These are phyloP conservation scores for Plectosphaerella sp. DNA, from an alignment of 2,329 filamentous ascomycete species.

Conservation along the genomic window DNA sequence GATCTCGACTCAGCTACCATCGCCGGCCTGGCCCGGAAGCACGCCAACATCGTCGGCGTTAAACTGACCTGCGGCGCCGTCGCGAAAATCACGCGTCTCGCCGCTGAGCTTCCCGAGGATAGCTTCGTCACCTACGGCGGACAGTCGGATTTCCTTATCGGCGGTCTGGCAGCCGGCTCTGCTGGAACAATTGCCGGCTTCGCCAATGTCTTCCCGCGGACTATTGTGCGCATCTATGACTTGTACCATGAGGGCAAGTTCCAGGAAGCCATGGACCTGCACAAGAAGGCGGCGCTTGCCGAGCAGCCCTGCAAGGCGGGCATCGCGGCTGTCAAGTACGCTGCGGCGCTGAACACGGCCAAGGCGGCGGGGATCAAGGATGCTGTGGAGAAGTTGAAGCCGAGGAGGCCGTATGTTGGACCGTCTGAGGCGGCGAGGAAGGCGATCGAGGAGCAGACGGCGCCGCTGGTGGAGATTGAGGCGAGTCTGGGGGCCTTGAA, in stretches of 20 bases:
- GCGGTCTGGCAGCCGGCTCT: conserved; percentile 53
- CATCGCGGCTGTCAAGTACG: conserved; percentile 66
- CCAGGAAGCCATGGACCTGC: conserved; percentile 55
- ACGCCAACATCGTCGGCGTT: conserved; percentile 56
- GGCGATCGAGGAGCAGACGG: conserved; percentile 33
- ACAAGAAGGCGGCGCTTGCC: conserved; percentile 58
- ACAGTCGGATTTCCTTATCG: conserved; percentile 67
- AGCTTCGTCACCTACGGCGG: conserved; percentile 67
- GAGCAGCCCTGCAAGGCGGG: conserved; percentile 63
- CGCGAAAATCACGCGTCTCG: conserved; percentile 63
- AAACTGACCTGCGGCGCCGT: conserved; percentile 67
- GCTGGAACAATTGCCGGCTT: conserved; percentile 60
- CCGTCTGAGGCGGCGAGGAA: conserved; percentile 38
- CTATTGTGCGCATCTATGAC: conserved; percentile 53
- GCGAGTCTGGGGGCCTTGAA: conserved; percentile 7
- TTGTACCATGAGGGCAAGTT: conserved; percentile 55
- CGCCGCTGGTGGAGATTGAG: conserved; percentile 39
- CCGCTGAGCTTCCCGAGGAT: conserved; percentile 41
- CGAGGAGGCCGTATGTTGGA: conserved; percentile 57
- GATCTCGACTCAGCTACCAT: conserved; percentile 64
- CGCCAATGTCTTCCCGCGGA: conserved; percentile 57
- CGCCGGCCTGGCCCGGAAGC: conserved; percentile 40
- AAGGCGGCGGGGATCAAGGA: conserved; percentile 54
- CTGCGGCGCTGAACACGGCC: conserved; percentile 56
- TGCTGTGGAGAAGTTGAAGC: conserved; percentile 52